phyloP scores from a whole-genome alignment of 441 rosid species.

The Adansonia gregorii region DNA sequence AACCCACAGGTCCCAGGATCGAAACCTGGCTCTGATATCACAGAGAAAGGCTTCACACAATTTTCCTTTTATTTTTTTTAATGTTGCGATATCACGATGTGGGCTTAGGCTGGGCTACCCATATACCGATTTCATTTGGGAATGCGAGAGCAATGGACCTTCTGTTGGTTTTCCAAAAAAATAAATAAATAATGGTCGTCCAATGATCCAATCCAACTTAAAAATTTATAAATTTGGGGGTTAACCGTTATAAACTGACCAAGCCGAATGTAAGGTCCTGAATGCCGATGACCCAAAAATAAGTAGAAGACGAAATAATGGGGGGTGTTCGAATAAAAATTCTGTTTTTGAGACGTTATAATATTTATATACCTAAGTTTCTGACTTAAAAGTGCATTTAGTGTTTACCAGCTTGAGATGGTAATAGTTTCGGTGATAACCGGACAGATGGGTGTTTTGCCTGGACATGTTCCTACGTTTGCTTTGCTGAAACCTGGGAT shows the following conservation, averaged over 20 bases:
- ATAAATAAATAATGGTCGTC: too few relatives aligned
- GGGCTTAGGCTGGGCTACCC: too few relatives aligned
- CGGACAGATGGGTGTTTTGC: slow-evolving; percentile 91
- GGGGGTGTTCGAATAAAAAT: not conserved
- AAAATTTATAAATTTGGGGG: too few relatives aligned
- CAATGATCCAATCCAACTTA: too few relatives aligned
- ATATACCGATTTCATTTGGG: too few relatives aligned
- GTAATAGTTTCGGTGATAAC: slow-evolving; percentile 86
- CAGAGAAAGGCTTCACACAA: not conserved
- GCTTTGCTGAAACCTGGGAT: slow-evolving; percentile 83
- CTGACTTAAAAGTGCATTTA: not conserved
- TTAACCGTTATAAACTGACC: too few relatives aligned
- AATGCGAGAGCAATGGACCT: too few relatives aligned
- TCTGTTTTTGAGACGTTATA: not conserved
- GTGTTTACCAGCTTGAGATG: slow-evolving; percentile 80
- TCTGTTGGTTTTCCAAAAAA: too few relatives aligned
- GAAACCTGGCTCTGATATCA: slow-evolving; percentile 68
- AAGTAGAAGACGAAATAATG: not conserved
- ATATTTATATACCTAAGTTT: not conserved
- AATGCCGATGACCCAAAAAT: too few relatives aligned
- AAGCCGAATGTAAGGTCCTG: too few relatives aligned
- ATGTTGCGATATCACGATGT: too few relatives aligned
- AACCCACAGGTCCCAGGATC: slow-evolving; percentile 79
- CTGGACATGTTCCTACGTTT: slow-evolving; percentile 84
- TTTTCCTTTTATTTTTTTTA: too few relatives aligned